Conservation (phyloP, 768 basidiomycete species). For the Pholiota molesta region DNA sequence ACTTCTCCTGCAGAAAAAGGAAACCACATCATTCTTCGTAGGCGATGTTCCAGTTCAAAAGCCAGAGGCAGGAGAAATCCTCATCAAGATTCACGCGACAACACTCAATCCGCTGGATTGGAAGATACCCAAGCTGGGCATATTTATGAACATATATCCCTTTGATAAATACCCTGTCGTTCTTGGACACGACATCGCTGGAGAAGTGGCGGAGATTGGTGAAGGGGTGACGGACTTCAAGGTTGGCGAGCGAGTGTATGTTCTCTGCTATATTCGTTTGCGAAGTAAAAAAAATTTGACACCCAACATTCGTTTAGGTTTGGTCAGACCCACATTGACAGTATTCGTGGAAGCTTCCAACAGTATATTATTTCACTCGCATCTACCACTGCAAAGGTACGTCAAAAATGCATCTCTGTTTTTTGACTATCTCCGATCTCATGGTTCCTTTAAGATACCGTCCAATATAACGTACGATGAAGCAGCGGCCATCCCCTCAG, state of each 20-base stretch:
- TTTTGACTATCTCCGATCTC: no score
- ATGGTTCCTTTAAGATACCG: conserved; percentile 30
- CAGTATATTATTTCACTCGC: conserved; percentile 16
- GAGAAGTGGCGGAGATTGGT: conserved; percentile 5
- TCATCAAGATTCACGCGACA: conserved; percentile 40
- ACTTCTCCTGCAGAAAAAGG: conserved; percentile 1
- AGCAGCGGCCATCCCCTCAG: conserved; percentile 39
- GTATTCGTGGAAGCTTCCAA: conserved; percentile 37
- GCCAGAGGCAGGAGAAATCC: conserved; percentile 39
- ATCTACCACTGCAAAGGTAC: conserved; percentile 11
- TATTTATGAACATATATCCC: background rate
- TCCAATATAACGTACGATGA: conserved; percentile 37
- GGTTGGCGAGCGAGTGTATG: conserved; percentile 57
- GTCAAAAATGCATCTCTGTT: no score
- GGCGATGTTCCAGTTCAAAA: conserved; percentile 11
- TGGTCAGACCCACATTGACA: conserved; percentile 38
- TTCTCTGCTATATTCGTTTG: background rate
- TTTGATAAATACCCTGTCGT: background rate
- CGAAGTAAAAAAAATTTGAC: no score
- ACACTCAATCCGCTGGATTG: conserved; percentile 56
- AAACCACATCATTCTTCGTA: conserved; percentile 3
- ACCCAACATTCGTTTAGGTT: conserved; percentile 17
- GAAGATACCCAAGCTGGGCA: conserved; percentile 42
- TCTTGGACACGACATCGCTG: conserved; percentile 7
- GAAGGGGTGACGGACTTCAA: conserved; percentile 52